Conservation (phyloP, 2,329 filamentous ascomycete genomes). For the Fusarium sp. region DNA sequence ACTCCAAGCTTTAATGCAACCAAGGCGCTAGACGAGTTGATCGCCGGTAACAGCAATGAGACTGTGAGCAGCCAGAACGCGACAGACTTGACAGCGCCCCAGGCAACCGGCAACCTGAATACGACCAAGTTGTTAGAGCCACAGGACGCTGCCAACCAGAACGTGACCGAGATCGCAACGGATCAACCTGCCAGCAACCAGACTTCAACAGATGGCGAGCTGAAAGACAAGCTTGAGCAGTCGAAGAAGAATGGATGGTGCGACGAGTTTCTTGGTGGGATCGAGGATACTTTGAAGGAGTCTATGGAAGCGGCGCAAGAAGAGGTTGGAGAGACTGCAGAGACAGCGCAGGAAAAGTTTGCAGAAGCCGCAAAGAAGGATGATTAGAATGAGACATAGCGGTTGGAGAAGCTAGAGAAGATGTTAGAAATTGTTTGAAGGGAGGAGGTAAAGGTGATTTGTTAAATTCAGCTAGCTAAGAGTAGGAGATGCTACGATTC, state of each 20-base stretch:
- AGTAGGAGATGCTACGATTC: not conserved
- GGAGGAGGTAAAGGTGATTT: not conserved
- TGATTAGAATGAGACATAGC: not conserved
- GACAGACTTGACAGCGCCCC: not conserved
- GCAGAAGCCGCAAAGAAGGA: not conserved
- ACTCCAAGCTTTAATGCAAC: not conserved
- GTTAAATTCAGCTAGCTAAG: not conserved
- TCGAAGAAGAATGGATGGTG: constrained; percentile 27
- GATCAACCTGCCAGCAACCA: not conserved
- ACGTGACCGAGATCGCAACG: not conserved
- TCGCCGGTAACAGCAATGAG: not conserved
- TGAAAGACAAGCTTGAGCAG: constrained; percentile 8
- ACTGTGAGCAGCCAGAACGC: not conserved
- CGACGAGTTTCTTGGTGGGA: constrained; percentile 5
- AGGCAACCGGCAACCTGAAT: not conserved
- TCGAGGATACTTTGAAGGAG: not conserved
- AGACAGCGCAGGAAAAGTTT: not conserved
- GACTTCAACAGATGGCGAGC: not conserved
- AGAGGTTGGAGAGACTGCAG: not conserved
- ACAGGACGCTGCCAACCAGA: no score
- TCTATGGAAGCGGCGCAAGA: not conserved
- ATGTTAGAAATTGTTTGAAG: not conserved
- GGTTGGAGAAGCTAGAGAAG: not conserved
- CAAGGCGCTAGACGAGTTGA: not conserved
- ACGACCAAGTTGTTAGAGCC: not conserved